These are phyloP conservation scores for Flagelloscypha sp. DNA, from an alignment of 768 basidiomycete genomes.

Conservation along the genomic window DNA sequence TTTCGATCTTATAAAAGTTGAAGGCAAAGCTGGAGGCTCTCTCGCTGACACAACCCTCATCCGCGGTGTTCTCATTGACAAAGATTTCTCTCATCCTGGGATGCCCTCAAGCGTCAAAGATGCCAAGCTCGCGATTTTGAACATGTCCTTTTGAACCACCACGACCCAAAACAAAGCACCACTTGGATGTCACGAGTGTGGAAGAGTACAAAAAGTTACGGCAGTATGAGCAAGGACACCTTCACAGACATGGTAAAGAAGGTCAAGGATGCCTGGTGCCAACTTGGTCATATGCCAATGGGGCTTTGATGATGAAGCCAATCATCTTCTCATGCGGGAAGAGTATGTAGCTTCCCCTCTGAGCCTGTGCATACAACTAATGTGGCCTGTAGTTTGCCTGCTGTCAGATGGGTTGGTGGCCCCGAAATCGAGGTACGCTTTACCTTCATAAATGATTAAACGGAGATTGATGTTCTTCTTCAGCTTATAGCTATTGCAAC, in stretches of 20 bases:
- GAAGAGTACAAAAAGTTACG: conserved; percentile 95
- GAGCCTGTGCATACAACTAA: no score
- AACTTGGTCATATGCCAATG: conserved; percentile 99
- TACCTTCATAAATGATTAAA: no score
- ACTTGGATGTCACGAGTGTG: conserved; percentile 92
- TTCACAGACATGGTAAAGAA: conserved; percentile 94
- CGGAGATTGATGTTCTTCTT: no score
- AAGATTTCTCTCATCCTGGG: conserved; percentile 99
- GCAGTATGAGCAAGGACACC: conserved; percentile 92
- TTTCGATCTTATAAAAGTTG: conserved; percentile 98
- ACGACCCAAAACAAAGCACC: conserved; percentile 98
- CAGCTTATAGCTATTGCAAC: conserved; percentile 98
- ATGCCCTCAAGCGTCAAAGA: conserved; percentile 88
- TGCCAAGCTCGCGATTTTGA: conserved; percentile 89
- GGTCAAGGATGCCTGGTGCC: conserved; percentile 93
- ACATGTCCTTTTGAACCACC: conserved; percentile 99
- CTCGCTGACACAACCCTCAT: conserved; percentile 92
- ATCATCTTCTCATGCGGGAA: conserved; percentile 96
- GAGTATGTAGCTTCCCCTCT: no score
- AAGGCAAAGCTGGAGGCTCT: conserved; percentile 97
- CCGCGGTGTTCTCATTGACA: conserved; percentile 97
- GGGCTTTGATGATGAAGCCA: conserved; percentile 99
- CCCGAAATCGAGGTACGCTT: conserved; percentile 89
- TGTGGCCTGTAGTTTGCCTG: no score
- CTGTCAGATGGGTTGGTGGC: conserved; percentile 98